Evolutionary conservation across 176 grass and related monocot species (phyloP).

Genomic region (Oryza glumipatula): DNA sequence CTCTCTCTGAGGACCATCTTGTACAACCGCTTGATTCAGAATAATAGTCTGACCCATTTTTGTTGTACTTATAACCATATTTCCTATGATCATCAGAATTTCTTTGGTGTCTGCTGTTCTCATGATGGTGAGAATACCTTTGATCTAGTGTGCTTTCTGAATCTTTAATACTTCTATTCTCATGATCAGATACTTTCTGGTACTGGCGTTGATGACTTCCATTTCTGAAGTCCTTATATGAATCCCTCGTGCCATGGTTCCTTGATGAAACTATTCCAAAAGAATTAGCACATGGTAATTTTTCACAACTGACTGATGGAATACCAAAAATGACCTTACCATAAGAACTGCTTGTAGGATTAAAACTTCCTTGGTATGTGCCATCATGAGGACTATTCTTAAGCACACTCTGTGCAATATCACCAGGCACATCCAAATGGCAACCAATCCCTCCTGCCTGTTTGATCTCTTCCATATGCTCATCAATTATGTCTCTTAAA

Average conservation of each 20-base stretch:
- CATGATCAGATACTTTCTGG: slow-evolving; percentile 41
- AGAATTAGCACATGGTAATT: slow-evolving; percentile 51
- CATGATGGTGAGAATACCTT: slow-evolving; percentile 31
- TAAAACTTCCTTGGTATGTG: slow-evolving; percentile 37
- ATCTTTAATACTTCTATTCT: slow-evolving; percentile 35
- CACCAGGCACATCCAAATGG: slow-evolving; percentile 48
- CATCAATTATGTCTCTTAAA: slow-evolving; percentile 97
- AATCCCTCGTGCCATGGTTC: slow-evolving; percentile 35
- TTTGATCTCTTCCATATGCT: slow-evolving; percentile 97
- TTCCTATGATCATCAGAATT: slow-evolving; percentile 37
- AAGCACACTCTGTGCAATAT: slow-evolving; percentile 25
- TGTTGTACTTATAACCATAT: slow-evolving; percentile 40
- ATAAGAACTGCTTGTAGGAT: slow-evolving; percentile 35
- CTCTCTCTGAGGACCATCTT: slow-evolving; percentile 38
- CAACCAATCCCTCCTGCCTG: slow-evolving; percentile 69
- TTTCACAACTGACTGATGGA: slow-evolving; percentile 44
- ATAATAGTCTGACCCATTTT: slow-evolving; percentile 48
- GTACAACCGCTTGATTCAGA: slow-evolving; percentile 43
- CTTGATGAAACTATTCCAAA: slow-evolving; percentile 58
- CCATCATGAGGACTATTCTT: slow-evolving; percentile 27
- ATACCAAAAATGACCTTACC: slow-evolving; percentile 40
- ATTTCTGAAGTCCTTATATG: slow-evolving; percentile 39
- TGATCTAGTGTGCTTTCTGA: slow-evolving; percentile 36
- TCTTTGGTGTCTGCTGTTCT: slow-evolving; percentile 36
- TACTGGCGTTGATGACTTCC: slow-evolving; percentile 32